Conservation (phyloP, 2,329 filamentous ascomycete species). For the Ploettnerulaceae sp. region DNA sequence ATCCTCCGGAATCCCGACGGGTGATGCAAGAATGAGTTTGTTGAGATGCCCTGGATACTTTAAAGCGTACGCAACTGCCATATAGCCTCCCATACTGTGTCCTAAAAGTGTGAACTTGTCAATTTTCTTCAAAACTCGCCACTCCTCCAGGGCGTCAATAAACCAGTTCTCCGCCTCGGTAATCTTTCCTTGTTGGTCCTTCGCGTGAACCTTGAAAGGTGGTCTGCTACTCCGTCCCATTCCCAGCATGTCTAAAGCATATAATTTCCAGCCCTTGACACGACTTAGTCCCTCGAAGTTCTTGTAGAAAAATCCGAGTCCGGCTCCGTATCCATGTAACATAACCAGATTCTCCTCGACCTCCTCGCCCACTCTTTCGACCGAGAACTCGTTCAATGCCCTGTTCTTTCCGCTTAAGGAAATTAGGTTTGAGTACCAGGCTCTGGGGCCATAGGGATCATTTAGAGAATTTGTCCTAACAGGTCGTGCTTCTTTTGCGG, state of each 20-base stretch:
- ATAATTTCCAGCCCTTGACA: conserved; percentile 77
- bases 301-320: conserved; percentile 96
- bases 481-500: conserved; percentile 37
- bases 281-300: conserved; percentile 89
- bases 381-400: conserved; percentile 85
- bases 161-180: conserved; percentile 93
- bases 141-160: conserved; percentile 92
- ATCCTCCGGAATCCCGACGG: conserved; percentile 91
- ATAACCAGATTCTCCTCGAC: conserved; percentile 87
- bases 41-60: conserved; percentile 95
- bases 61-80: conserved; percentile 89
- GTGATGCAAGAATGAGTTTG: conserved; percentile 92
- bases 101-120: conserved; percentile 91
- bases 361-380: conserved; percentile 76
- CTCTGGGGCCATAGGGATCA: conserved; percentile 79
- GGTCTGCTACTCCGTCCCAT: conserved; percentile 89
- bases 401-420: conserved; percentile 79
- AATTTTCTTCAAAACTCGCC: conserved; percentile 82
- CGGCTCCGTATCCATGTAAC: conserved; percentile 93
- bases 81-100: conserved; percentile 90
- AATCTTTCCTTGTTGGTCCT: conserved; percentile 74
- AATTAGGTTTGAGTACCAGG: conserved; percentile 84
- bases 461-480: conserved; percentile 45
- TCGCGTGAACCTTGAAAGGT: conserved; percentile 77
- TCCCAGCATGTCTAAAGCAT: conserved; percentile 89